Evolutionary conservation across 352 stramenopile genomes (phyloP), one percentile per base, ranked within the genome.

Genomic region (Globisporangium carolinianum): DNA sequence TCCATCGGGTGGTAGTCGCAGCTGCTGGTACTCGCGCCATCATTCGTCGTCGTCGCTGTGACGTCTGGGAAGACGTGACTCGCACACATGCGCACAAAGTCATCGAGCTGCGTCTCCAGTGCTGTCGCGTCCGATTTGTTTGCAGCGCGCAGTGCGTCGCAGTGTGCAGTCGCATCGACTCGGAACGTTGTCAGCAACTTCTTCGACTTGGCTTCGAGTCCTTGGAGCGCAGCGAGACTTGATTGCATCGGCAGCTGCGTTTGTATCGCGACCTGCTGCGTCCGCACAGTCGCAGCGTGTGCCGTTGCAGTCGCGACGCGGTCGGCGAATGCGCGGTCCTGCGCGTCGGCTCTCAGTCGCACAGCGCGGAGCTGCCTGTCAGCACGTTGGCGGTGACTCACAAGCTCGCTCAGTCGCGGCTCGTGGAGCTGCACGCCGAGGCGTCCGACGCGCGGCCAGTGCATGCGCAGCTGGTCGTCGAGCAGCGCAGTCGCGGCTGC

Each of bases 1-100:
- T 97, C 89, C 9, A 81, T 62, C 0, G 75, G 73, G 59, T 95
- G 83, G 62, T 96, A 97, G 56, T 97, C 84, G 51, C 86, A 90
- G 9, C 85, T 84, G 35, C 61, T 81, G 61, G 86, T 84, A 24
- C 24, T 24, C 24, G 24, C 24, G 24, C 24, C 24, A 24, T 24
- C 24, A 2, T 24, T 24, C 37, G 87, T 68, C 18, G 89, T 71
- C 51, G 57, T 75, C 45, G 73, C 83, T 4, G 68, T 75, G 45
- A 91, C 58, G 53, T 91, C 78, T 1, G 76, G 73, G 24, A 89
- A 89, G 4, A 87, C 57, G 17, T 89, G 79, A 5, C 67, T 71
- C 0, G 66, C 66, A 38, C 79, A 89, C 37, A 71, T 56, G 8
- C 72, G 73, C 5, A 88, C 49, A 35, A 76, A 86, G 42, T 91